A percentile compares a stretch with the other conserved stretches of the same genome.
These are phyloP conservation scores for Pichia cephalocereana DNA, from an alignment of 805 yeast genomes.

Conservation along the genomic window DNA sequence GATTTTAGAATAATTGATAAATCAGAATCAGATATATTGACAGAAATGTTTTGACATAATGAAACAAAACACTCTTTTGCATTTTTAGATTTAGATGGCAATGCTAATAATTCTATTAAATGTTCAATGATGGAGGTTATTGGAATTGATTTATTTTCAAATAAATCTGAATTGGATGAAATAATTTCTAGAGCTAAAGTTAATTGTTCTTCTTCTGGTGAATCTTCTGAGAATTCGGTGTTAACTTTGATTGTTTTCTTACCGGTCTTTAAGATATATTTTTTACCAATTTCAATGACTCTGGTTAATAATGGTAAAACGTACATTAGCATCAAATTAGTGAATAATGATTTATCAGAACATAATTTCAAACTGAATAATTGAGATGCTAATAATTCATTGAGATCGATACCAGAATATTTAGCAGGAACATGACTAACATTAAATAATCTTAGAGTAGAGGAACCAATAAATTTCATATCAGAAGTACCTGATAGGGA, in stretches of 20 bases:
- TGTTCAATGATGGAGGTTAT: constrained; percentile 54
- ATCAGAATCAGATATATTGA: constrained; percentile 49
- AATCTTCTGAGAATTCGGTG: constrained; percentile 70
- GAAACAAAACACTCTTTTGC: constrained; percentile 79
- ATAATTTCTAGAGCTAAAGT: constrained; percentile 69
- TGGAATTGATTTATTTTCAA: constrained; percentile 60
- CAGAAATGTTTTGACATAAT: constrained; percentile 66
- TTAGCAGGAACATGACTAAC: constrained; percentile 37
- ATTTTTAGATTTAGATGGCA: constrained; percentile 70
- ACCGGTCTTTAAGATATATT: constrained; percentile 42
- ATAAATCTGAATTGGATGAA: constrained; percentile 55
- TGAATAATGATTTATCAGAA: constrained; percentile 65
- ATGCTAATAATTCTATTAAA: constrained; percentile 54
- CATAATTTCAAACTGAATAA: constrained; percentile 68
- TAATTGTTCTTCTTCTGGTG: constrained; percentile 81
- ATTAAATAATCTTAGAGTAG: constrained; percentile 51
- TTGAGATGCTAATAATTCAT: constrained; percentile 51
- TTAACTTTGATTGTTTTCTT: constrained; percentile 40
- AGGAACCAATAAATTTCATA: constrained; percentile 54
- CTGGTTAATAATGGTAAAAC: constrained; percentile 64
- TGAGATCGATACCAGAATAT: constrained; percentile 41
- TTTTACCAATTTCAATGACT: constrained; percentile 59
- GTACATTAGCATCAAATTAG: constrained; percentile 59
- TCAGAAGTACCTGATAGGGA: constrained; percentile 37
- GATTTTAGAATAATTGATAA: constrained; percentile 47